phyloP scores from a whole-genome alignment of 257 asterid species.

The Buddleja alternifolia region DNA sequence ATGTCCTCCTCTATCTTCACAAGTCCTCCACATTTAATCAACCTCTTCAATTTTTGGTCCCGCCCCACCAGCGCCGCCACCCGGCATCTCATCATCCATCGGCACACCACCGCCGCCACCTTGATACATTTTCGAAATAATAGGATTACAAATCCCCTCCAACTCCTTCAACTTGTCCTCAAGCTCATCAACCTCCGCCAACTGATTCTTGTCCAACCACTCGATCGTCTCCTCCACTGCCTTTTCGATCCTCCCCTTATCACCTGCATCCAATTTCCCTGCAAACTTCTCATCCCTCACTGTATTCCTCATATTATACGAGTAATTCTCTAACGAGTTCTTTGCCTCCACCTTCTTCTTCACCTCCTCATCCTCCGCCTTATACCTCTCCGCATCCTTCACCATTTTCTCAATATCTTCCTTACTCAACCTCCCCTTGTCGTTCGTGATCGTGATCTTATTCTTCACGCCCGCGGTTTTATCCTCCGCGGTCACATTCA shows the following conservation, averaged over 20 bases:
- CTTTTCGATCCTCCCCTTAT: slow-evolving; percentile 49
- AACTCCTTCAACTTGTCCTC: slow-evolving; percentile 59
- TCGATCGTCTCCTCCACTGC: slow-evolving; percentile 48
- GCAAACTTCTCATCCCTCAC: slow-evolving; percentile 62
- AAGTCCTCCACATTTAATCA: slow-evolving; percentile 33
- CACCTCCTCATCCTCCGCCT: slow-evolving; percentile 60
- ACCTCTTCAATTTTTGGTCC: slow-evolving; percentile 72
- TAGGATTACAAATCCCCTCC: slow-evolving; percentile 56
- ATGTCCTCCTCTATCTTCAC: too few species aligned
- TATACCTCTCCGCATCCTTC: slow-evolving; percentile 58
- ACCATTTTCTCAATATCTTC: slow-evolving; percentile 64
- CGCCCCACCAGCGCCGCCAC: slow-evolving; percentile 25
- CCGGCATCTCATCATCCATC: slow-evolving; percentile 41
- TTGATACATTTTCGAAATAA: slow-evolving; percentile 60
- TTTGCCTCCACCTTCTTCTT: slow-evolving; percentile 64
- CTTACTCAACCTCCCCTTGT: slow-evolving; percentile 52
- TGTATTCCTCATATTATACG: slow-evolving; percentile 66
- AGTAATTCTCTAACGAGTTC: slow-evolving; percentile 52
- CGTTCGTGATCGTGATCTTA: slow-evolving; percentile 62
- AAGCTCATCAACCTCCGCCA: slow-evolving; percentile 70
- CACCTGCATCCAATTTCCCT: slow-evolving; percentile 34
- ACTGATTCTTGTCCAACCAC: slow-evolving; percentile 62
- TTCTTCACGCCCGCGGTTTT: slow-evolving; percentile 59
- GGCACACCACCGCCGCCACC: slow-evolving; percentile 33
- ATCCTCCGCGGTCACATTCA: slow-evolving; percentile 58